Evolutionary conservation across 345 rosid genomes (phyloP).

Genomic region (Excoecaria cochinchinensis): DNA sequence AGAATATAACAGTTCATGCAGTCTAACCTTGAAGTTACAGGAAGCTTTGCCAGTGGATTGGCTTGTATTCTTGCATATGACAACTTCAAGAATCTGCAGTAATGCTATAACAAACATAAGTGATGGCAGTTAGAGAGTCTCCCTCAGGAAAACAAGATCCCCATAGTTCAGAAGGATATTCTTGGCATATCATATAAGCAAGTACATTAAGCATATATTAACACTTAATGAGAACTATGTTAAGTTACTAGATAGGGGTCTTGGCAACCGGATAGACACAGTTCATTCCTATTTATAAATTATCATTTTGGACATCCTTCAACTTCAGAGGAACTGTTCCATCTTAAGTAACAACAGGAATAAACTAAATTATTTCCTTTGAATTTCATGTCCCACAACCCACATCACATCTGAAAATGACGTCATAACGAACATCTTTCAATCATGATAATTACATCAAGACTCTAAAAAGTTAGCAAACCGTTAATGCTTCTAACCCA

Average conservation of each 20-base stretch:
- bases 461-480: neutral
- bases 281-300: neutral
- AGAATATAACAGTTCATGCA: neutral
- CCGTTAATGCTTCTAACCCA: neutral
- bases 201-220: neutral
- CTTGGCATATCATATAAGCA: neutral
- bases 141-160: neutral
- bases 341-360: neutral
- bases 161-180: neutral
- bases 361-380: neutral
- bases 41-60: slow-evolving; percentile 6
- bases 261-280: neutral
- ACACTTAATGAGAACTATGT: neutral
- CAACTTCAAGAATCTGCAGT: slow-evolving; percentile 43
- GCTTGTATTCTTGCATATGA: slow-evolving; percentile 23
- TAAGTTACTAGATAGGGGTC: neutral
- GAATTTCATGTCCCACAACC: neutral
- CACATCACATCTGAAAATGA: neutral
- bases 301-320: neutral
- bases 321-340: neutral
- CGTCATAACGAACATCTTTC: neutral
- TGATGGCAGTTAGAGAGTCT: neutral
- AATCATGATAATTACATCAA: neutral
- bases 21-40: slow-evolving; percentile 39
- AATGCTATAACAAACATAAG: slow-evolving; percentile 11